Percentiles rank a stretch among this genome's conserved stretches.
Evolutionary conservation across 2,329 filamentous ascomycete genomes (phyloP).

Genomic region (Daldinia sp.): DNA sequence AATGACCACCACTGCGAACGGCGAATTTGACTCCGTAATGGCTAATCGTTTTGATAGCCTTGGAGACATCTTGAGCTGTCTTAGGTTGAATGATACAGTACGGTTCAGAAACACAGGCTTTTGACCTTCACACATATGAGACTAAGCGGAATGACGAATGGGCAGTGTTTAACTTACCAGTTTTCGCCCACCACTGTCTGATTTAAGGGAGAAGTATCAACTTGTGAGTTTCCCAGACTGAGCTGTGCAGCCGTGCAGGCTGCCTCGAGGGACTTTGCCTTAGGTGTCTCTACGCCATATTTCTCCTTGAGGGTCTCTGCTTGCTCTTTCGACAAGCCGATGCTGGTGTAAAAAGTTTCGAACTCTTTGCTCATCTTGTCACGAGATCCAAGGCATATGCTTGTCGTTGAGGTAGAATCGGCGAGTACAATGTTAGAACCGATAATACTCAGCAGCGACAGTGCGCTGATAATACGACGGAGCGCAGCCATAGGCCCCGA

Average conservation of each 20-base stretch:
- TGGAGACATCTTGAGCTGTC: slow-evolving; percentile 19
- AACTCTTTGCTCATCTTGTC: slow-evolving; percentile 7
- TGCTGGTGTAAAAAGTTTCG: neutral
- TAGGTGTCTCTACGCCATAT: neutral
- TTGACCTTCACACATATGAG: slow-evolving; percentile 30
- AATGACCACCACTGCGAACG: slow-evolving; percentile 40
- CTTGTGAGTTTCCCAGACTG: neutral
- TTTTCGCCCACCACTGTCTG: slow-evolving; percentile 10
- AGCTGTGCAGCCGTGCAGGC: neutral
- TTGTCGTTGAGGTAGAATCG: neutral
- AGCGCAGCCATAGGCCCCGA: slow-evolving; percentile 2
- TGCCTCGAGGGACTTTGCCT: neutral
- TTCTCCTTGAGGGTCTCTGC: neutral
- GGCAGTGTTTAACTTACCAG: neutral
- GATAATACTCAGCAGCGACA: slow-evolving; percentile 6
- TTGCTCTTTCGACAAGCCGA: neutral
- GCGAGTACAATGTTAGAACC: neutral
- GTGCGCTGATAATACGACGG: slow-evolving; percentile 2
- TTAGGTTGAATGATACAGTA: slow-evolving; percentile 34
- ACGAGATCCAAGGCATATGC: neutral
- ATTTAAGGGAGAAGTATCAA: slow-evolving; percentile 2
- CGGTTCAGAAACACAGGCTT: slow-evolving; percentile 27
- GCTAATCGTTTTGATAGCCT: slow-evolving; percentile 27
- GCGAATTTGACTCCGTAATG: slow-evolving; percentile 36
- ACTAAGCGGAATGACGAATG: neutral